Evolutionary conservation across 176 grass and related monocot species (phyloP).

Genomic region (Puya raimondii): DNA sequence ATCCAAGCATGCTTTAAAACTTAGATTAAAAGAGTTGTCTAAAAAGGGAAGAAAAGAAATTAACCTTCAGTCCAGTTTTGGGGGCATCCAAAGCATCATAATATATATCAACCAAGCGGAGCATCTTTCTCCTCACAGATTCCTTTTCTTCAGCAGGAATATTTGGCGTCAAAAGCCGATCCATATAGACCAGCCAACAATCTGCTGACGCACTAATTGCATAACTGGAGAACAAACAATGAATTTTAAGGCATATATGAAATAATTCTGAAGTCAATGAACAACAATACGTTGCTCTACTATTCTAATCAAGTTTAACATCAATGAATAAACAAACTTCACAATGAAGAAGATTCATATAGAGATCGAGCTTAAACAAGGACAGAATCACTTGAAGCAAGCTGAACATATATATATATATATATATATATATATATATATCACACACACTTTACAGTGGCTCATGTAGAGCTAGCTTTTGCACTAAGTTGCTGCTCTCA

Average conservation of each 20-base stretch:
- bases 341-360: no score
- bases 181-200: constrained; percentile 61
- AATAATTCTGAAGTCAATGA: neutral
- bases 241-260: neutral
- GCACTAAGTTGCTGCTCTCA: no score
- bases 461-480: no score
- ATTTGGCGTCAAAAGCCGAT: constrained; percentile 38
- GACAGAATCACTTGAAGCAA: no score
- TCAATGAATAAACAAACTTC: no score
- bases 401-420: no score
- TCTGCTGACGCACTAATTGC: constrained; percentile 31
- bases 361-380: no score
- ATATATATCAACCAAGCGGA: constrained; percentile 57
- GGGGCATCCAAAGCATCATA: constrained; percentile 63
- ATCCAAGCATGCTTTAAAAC: no score
- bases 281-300: neutral
- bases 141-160: constrained; percentile 17
- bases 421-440: no score
- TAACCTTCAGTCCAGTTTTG: constrained; percentile 51
- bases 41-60: neutral
- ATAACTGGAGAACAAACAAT: constrained; percentile 22
- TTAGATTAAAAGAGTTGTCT: neutral
- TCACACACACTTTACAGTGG: no score
- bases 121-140: constrained; percentile 28
- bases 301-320: neutral